Evolutionary conservation across 148 eudicot genomes (phyloP), one percentile per base, ranked within the genome.

Genomic region (Rhododendron ovatum): DNA sequence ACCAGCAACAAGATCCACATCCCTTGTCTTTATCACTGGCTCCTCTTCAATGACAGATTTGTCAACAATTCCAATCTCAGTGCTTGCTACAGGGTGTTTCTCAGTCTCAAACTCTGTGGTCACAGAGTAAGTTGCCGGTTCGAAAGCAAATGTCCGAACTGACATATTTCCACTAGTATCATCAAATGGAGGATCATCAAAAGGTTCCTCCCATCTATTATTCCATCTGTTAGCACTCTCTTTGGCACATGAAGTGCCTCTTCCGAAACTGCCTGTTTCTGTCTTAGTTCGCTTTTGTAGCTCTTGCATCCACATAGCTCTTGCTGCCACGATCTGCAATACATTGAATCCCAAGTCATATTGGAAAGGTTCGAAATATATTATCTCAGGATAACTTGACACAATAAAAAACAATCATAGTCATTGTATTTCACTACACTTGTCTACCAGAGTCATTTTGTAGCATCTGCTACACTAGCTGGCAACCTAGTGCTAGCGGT

Each of bases 291-390:
- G 89, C 87, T 92, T 96, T 90, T 96, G 96, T 82, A 95, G 88
- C 87, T 95, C 98, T 82, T 92, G 90, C 95, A 94, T 95, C 99
- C 99, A 96, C 91, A 94, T 90, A 84, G 91, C 89, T 89, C 98
- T 91, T 67, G 98, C 98, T 81, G 86, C 91, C 65, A 89, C 92
- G 30, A 94, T 85, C 99, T 96, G 88, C 87, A 59, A 86, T 67
- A 57, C 67, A 24, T 43, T 83, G 3, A 11, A 47, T 83, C n/a
- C 67, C 35, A 15, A 43, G 2, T 61, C 50, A 57, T 26, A 30
- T 63, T 24, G 61, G 61, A 30, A 77, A 76, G 75, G 33, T 74
- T 41, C 28, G 41, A 80, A 80, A 28, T 28, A 50, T 53, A 55
- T 37, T 14, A 30, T 50, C 65, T 50, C 13, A 5, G 24, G 13